phyloP scores from a whole-genome alignment of 495 filamentous ascomycete genomes.

The Clohesyomyces aquaticus region DNA sequence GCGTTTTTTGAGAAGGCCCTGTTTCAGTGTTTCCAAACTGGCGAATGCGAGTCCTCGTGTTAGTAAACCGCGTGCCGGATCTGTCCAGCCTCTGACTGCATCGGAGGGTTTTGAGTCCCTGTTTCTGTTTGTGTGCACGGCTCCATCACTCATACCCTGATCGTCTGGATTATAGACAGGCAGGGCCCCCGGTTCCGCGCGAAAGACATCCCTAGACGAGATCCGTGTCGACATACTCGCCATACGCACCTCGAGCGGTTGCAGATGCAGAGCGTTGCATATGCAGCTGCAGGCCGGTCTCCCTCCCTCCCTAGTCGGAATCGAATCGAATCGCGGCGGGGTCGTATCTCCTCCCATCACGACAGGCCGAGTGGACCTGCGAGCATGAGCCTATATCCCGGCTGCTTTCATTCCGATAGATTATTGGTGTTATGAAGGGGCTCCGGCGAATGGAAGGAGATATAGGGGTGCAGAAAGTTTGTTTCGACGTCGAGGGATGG shows the following conservation, averaged over 20 bases:
- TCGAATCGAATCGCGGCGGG: too few relatives aligned
- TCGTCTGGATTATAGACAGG: too few relatives aligned
- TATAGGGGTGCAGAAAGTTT: constrained; percentile 12
- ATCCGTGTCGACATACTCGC: too few relatives aligned
- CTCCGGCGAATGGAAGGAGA: constrained; percentile 5
- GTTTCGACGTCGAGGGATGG: neutral
- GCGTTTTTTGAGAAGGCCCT: neutral
- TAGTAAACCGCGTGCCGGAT: too few relatives aligned
- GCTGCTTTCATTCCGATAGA: neutral
- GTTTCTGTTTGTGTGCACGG: too few relatives aligned
- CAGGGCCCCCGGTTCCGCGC: too few relatives aligned
- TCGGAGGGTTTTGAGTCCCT: neutral
- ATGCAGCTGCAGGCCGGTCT: neutral
- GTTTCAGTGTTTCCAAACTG: neutral
- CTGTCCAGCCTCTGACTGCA: too few relatives aligned
- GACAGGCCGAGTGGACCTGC: neutral
- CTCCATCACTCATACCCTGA: too few relatives aligned
- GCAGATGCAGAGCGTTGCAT: neutral
- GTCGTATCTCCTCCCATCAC: too few relatives aligned
- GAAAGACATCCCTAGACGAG: too few relatives aligned
- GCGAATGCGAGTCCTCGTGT: too few relatives aligned
- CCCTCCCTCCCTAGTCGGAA: neutral
- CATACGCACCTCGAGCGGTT: neutral
- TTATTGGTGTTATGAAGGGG: neutral
- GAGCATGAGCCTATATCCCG: neutral